These are phyloP conservation scores for Aspergillus conjunctus DNA, from an alignment of 495 filamentous ascomycete species.

Conservation along the genomic window DNA sequence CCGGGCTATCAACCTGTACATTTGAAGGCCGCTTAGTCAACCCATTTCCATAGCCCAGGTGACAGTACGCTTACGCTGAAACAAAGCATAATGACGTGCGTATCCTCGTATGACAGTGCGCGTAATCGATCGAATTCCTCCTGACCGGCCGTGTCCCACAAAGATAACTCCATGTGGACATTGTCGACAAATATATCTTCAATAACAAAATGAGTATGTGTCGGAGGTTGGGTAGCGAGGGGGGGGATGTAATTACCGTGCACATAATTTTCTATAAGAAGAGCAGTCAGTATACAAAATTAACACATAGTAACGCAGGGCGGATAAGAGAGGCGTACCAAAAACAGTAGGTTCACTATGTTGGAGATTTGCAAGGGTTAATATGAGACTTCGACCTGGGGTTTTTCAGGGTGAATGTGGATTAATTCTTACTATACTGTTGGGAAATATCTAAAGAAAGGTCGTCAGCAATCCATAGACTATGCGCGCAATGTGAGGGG, in stretches of 20 bases:
- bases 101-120: constrained; percentile 95
- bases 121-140: constrained; percentile 98
- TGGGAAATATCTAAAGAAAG: constrained; percentile 76
- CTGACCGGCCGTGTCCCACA: constrained; percentile 98
- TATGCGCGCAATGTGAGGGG: constrained; percentile 17
- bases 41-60: neutral
- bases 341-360: constrained; percentile 91
- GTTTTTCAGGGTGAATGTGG: neutral
- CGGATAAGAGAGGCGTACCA: constrained; percentile 48
- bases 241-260: constrained; percentile 66
- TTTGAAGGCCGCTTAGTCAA: constrained; percentile 20
- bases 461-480: constrained; percentile 26
- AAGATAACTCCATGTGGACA: constrained; percentile 91
- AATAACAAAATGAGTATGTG: constrained; percentile 16
- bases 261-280: constrained; percentile 84
- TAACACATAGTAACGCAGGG: constrained; percentile 1
- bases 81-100: constrained; percentile 97
- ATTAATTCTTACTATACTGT: constrained; percentile 78
- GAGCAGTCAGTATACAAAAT: constrained; percentile 33
- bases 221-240: neutral
- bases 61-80: constrained; percentile 65
- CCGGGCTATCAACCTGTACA: constrained; percentile 77
- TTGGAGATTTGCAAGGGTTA: constrained; percentile 28
- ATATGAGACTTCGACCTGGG: constrained; percentile 19
- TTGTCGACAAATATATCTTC: constrained; percentile 96